Evolutionary conservation across 2,329 filamentous ascomycete genomes (phyloP).

Genomic region (Teratosphaeria pseudoeucalypti): DNA sequence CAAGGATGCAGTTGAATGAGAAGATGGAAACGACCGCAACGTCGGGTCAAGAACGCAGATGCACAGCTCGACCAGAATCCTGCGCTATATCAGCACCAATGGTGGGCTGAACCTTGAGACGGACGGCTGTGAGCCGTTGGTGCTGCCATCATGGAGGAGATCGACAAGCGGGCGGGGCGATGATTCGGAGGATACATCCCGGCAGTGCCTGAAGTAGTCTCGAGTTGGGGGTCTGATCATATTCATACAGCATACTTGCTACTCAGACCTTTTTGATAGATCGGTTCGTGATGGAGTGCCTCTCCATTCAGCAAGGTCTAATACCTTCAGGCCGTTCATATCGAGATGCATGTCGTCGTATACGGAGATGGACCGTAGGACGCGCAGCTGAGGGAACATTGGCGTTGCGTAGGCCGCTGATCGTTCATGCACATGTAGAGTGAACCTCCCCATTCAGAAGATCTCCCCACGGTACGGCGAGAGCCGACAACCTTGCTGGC

Average conservation of each 20-base stretch:
- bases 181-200: background rate
- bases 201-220: background rate
- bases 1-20: background rate
- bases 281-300: background rate
- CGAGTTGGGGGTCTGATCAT: background rate
- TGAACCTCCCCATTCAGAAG: background rate
- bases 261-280: background rate
- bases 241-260: background rate
- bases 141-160: background rate
- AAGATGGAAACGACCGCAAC: background rate
- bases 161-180: background rate
- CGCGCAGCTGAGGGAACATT: background rate
- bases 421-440: background rate
- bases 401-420: background rate
- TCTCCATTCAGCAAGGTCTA: background rate
- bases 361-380: background rate
- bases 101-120: background rate
- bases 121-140: background rate
- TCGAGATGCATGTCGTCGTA: background rate
- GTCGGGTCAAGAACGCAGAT: background rate
- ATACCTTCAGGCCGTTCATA: too few relatives aligned
- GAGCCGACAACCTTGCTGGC: background rate
- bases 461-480: background rate
- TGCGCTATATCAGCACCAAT: background rate
- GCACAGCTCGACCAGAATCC: background rate